phyloP scores from a whole-genome alignment of 768 basidiomycete species.

The Gloeostereum incarnatum region DNA sequence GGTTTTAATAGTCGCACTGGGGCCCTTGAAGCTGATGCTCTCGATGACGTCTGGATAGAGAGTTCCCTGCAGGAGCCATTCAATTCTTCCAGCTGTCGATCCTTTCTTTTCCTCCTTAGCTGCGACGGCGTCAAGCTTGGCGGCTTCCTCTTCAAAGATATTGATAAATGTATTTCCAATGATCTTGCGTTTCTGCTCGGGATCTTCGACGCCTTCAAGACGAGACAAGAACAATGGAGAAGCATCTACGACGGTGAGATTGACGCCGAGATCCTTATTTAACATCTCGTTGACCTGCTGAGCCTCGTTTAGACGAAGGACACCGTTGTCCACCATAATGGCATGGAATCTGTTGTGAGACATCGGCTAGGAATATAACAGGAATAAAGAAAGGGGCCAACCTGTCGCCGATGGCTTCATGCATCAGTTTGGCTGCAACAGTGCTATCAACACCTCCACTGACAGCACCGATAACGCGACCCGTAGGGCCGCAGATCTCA shows the following conservation, averaged over 20 bases:
- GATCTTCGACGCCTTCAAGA: slow-evolving; percentile 89
- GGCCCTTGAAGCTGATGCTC: slow-evolving; percentile 98
- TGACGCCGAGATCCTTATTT: slow-evolving; percentile 88
- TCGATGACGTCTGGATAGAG: slow-evolving; percentile 99
- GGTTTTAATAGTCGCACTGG: slow-evolving; percentile 98
- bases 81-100: slow-evolving; percentile 80
- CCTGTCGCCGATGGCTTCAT: slow-evolving; percentile 98
- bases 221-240: slow-evolving; percentile 87
- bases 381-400: slow-evolving; percentile 19
- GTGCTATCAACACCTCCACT: slow-evolving; percentile 97
- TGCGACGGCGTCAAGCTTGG: slow-evolving; percentile 76
- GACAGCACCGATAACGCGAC: slow-evolving; percentile 96
- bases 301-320: slow-evolving; percentile 87
- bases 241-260: slow-evolving; percentile 92
- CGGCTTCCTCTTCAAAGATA: slow-evolving; percentile 91
- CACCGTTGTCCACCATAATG: slow-evolving; percentile 99
- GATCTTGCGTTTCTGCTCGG: slow-evolving; percentile 94
- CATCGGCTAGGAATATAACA: slow-evolving; percentile 1
- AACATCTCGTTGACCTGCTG: slow-evolving; percentile 90
- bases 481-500: slow-evolving; percentile 88
- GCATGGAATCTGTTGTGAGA: slow-evolving; percentile 75
- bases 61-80: slow-evolving; percentile 96
- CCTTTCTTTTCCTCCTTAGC: slow-evolving; percentile 61
- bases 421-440: slow-evolving; percentile 98
- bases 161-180: slow-evolving; percentile 99